Percentiles rank a stretch among this genome's conserved stretches.
Evolutionary conservation across 2,329 filamentous ascomycete species (phyloP).

Genomic region (Arthrocladium fulminans): DNA sequence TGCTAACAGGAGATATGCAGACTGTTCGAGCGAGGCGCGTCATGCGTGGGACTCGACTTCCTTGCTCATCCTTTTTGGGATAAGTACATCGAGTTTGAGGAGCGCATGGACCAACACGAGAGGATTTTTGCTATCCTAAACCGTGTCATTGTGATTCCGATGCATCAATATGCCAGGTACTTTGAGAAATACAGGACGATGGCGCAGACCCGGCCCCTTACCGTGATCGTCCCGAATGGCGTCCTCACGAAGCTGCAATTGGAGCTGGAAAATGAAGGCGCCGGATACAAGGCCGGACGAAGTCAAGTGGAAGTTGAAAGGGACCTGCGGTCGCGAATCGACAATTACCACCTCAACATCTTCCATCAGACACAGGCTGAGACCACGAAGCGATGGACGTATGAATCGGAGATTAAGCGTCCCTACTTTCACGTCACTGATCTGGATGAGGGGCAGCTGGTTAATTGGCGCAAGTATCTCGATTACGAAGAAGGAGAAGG

Average conservation of each 20-base stretch:
- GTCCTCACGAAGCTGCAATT: conserved; percentile 58
- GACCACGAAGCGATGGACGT: conserved; percentile 88
- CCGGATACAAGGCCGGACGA: conserved; percentile 43
- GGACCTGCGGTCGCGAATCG: conserved; percentile 70
- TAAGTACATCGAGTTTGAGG: conserved; percentile 95
- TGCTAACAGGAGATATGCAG: conserved; percentile 46
- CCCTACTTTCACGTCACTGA: conserved; percentile 96
- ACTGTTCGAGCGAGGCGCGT: conserved; percentile 82
- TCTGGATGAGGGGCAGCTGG: conserved; percentile 72
- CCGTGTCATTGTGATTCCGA: conserved; percentile 78
- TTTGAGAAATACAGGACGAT: conserved; percentile 81
- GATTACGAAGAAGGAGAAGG: conserved; percentile 89
- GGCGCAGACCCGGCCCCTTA: conserved; percentile 61
- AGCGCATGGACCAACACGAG: conserved; percentile 73
- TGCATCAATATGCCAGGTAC: conserved; percentile 93
- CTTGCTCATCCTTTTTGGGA: conserved; percentile 96
- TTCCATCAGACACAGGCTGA: conserved; percentile 78
- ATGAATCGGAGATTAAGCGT: conserved; percentile 87
- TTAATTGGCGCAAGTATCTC: conserved; percentile 91
- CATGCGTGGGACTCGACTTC: conserved; percentile 82
- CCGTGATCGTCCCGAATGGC: conserved; percentile 62
- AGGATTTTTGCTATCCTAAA: conserved; percentile 76
- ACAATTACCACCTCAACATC: conserved; percentile 68
- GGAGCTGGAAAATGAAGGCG: conserved; percentile 61
- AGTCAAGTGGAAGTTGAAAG: conserved; percentile 73